Base-by-base conservation (phyloP, 2,329 filamentous ascomycete species). In the Sphaerulina musiva region DNA sequence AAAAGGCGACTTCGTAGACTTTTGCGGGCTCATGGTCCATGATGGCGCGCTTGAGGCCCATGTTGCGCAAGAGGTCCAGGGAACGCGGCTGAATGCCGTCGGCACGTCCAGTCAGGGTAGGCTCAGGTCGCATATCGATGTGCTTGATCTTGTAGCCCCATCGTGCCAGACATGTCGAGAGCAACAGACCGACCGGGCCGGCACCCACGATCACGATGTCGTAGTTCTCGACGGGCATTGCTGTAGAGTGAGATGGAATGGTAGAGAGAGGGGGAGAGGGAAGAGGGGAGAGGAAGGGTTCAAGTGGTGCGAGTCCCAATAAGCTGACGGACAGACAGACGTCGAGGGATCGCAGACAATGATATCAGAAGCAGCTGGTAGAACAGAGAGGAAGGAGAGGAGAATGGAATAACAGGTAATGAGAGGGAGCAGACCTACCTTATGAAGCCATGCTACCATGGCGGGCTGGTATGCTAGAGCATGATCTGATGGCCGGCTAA, bases 111-210 rank as follows among this genome's bases (percentile, higher is more conserved):
- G 89, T 95, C 2, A 82, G 76, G 10, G 90, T 95, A 12, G 90
- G 90, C 66, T 92, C 87, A 2, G 89, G 78, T 55, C 90, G 81
- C 73, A 95, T 95, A 74, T 95, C 91, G 67, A 95, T 89, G 73
- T 95, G 89, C 77, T 92, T 95, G 72, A 96, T 89, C 70, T 83
- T 89, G 78, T 95, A 96, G 17, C 91, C 91, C 89, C 90, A 95
- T 75, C 90, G 80, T 57, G 89, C 87, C 58, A 96, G 80, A 68
- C 87, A 92, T 31, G 90, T 90, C 7, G 89, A 93, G 23, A 95
- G 80, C 73, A 95, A 84, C 54, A 95, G 80, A 52, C 91, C 91
- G 40, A 91, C 89, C 3, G 91, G 91, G 12, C 91, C 91, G 53
- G 91, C 91, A 60, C 91, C 91, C 52, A 95, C 80, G 62, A 95